A percentile compares a stretch with the other conserved stretches of the same genome.
These are phyloP conservation scores for Tolypocladium capitatum DNA, from an alignment of 2,329 filamentous ascomycete genomes.

Conservation along the genomic window DNA sequence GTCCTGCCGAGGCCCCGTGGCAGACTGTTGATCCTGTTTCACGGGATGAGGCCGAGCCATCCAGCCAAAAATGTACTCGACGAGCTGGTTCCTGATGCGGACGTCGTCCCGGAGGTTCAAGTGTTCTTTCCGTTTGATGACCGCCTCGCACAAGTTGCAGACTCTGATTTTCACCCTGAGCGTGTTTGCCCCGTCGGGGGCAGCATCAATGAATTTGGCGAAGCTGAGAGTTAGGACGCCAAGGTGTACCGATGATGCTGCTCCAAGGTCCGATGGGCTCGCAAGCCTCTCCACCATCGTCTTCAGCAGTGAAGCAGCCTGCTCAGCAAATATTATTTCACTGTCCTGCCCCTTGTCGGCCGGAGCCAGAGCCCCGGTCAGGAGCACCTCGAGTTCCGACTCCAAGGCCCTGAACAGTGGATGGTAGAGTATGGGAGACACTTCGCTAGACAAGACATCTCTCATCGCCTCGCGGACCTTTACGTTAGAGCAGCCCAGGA, in stretches of 20 bases:
- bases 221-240: slow-evolving; percentile 52
- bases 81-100: slow-evolving; percentile 52
- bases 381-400: slow-evolving; percentile 48
- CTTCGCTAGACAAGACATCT: slow-evolving; percentile 52
- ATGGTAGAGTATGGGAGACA: slow-evolving; percentile 47
- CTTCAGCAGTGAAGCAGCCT: slow-evolving; percentile 49
- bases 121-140: slow-evolving; percentile 54
- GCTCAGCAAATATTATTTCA: slow-evolving; percentile 54
- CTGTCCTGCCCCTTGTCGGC: slow-evolving; percentile 41
- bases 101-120: slow-evolving; percentile 57
- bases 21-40: slow-evolving; percentile 24
- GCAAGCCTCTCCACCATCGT: slow-evolving; percentile 52
- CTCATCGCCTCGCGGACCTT: slow-evolving; percentile 53
- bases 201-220: slow-evolving; percentile 50
- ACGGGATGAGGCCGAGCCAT: slow-evolving; percentile 48
- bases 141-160: slow-evolving; percentile 52
- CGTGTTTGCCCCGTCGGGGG: slow-evolving; percentile 40
- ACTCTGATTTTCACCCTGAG: slow-evolving; percentile 56
- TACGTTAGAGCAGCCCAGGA: slow-evolving; percentile 50
- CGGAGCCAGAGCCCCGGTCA: slow-evolving; percentile 40
- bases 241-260: slow-evolving; percentile 50
- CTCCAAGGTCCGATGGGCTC: slow-evolving; percentile 47
- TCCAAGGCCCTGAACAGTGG: slow-evolving; percentile 53
- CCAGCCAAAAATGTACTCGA: slow-evolving; percentile 57
- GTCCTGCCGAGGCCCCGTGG: slow-evolving; percentile 35